Evolutionary conservation across 139 green algal species (phyloP), one percentile per base, ranked within the genome.

Genomic region (Closterium sp.): DNA sequence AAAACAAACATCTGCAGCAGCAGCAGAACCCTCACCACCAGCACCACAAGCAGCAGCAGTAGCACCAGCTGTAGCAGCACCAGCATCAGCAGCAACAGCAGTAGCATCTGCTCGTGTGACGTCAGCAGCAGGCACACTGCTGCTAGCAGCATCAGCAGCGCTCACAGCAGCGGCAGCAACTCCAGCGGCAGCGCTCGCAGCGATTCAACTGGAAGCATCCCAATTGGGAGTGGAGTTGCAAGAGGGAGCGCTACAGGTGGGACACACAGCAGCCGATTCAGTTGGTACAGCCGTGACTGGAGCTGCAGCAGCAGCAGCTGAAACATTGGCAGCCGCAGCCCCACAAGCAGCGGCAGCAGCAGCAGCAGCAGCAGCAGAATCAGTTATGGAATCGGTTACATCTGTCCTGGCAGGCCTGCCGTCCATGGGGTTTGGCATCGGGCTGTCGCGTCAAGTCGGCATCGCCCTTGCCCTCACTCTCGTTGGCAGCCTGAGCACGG

Each of bases 401-500:
- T 73, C 50, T 22, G 50, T 73, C 10, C 50, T 73, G 50, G 50
- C 50, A 73, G 28, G 38, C 27, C 28, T 85, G 2, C 88, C 29
- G 1, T 86, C 90, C 32, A 92, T 92, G 90, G 90, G 45, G 19
- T 92, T 86, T 85, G 50, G 50, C 50, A 73, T 73, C 50, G 50
- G 50, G 13, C 29, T 42, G 22, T 38, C 84, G 0, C 22, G 4
- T 13, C 85, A 90, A 86, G 30, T 93, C 0, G 24, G 29, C 29
- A 91, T 90, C 22, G 90, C 90, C 0, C 30, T 97, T 29, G 31
- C 92, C 22, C 91, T 97, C 13, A 97, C 96, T 1, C 38, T 90
- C 10, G 50, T 97, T 9, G 96, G 96, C 11, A 95, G 96, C 9
- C 79, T 91, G 24, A 96, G 96, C 28, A 97, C 96, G 3, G 38